Evolutionary conservation across 768 basidiomycete species (phyloP), one percentile per base, ranked within the genome.

Genomic region (Tulasnella sp.): DNA sequence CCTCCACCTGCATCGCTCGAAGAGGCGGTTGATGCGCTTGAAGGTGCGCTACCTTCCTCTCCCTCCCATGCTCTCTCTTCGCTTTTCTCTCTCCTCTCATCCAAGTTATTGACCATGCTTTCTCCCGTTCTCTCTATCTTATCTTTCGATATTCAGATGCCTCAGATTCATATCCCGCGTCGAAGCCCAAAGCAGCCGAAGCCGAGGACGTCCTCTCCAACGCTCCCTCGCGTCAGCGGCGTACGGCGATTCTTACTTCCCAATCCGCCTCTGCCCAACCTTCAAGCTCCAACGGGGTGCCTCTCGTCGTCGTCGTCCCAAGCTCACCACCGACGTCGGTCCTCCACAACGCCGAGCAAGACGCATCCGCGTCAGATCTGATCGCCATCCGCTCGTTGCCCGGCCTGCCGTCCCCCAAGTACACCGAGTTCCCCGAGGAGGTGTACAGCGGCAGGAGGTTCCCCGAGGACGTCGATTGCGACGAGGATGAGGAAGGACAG

Each of bases 181-280:
- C 75, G 51, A 57, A 51, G 51, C 48, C 75, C 57, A 76, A 76
- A 55, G 75, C 75, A 61, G 48, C 57, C 75, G 75, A 76, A 61
- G 75, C 75, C 1, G 75, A 76, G 26, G 75, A 76, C 57, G 75
- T 61, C 55, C 51, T 72, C 71, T 16, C 71, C 73, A 61, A 32
- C 39, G 15, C 51, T 20, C 29, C 26, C 51, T 20, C 32, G 46
- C 75, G 75, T 57, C 55, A 46, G 26, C 16, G 75, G 35, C 57
- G 75, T 61, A n/a, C 75, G 75, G 20, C 75, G 75, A 46, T 76
- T 40, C 75, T 76, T 39, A 51, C 75, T 61, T n/a, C 55, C 55
- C 37, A 46, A n/a, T 11, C 75, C 75, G 7, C 61, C 37, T 5
- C 75, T 74, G n/a, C 70, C 32, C 40, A 35, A 35, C 15, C 44